Conservation (phyloP, 2,329 filamentous ascomycete genomes). For the Thermoascus crustaceus region DNA sequence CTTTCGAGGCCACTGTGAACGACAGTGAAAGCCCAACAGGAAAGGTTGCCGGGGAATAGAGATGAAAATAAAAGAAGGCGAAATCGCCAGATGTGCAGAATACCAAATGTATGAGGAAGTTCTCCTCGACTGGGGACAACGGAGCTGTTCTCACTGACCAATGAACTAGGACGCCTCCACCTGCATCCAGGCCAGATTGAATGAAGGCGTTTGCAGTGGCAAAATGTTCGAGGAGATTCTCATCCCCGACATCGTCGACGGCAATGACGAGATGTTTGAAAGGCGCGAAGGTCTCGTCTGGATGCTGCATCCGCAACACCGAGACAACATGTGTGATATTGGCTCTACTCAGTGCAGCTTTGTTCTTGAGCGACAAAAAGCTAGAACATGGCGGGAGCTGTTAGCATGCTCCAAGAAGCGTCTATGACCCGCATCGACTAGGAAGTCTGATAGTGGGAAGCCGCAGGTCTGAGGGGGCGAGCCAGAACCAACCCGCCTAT, state of each 20-base stretch:
- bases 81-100: too few relatives aligned
- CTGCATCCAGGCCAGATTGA: slow-evolving; percentile 59
- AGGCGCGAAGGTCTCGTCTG: slow-evolving; percentile 49
- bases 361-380: slow-evolving; percentile 68
- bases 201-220: slow-evolving; percentile 75
- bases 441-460: neutral
- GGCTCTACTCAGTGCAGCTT: slow-evolving; percentile 59
- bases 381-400: slow-evolving; percentile 38
- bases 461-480: slow-evolving; percentile 2
- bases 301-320: slow-evolving; percentile 57
- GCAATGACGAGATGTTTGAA: slow-evolving; percentile 72
- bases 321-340: slow-evolving; percentile 90
- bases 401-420: slow-evolving; percentile 4
- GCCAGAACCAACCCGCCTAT: slow-evolving; percentile 60
- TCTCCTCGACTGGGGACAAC: too few relatives aligned
- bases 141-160: slow-evolving; percentile 50
- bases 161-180: slow-evolving; percentile 57
- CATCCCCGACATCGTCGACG: slow-evolving; percentile 83
- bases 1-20: too few relatives aligned
- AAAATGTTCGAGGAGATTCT: slow-evolving; percentile 76
- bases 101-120: too few relatives aligned
- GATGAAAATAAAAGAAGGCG: too few relatives aligned
- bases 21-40: too few relatives aligned
- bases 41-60: too few relatives aligned
- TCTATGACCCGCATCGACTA: slow-evolving; percentile 1